phyloP scores from a whole-genome alignment of 2,329 filamentous ascomycete genomes.

The Verruconis gallopava region DNA sequence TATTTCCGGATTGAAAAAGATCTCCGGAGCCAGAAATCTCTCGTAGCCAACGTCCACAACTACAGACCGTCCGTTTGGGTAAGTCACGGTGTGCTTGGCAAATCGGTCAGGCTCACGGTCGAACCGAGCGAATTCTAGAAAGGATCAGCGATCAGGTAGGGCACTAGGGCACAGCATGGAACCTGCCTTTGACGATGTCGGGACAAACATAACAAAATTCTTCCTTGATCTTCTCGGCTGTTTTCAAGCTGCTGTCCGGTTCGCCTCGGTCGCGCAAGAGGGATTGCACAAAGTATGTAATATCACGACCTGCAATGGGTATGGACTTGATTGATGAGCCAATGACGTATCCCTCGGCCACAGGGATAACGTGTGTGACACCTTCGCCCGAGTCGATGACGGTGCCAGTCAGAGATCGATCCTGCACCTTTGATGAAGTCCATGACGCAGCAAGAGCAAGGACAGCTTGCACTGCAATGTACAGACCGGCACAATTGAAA shows the following conservation, averaged over 20 bases:
- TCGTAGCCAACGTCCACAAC: slow-evolving; percentile 93
- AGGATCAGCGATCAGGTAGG: not conserved
- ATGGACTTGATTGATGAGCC: slow-evolving; percentile 99
- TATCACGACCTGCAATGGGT: slow-evolving; percentile 92
- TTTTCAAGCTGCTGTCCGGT: slow-evolving; percentile 92
- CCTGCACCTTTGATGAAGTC: slow-evolving; percentile 96
- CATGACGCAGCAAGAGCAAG: slow-evolving; percentile 92
- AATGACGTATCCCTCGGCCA: slow-evolving; percentile 97
- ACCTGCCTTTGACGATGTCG: slow-evolving; percentile 71
- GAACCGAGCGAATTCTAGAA: slow-evolving; percentile 70
- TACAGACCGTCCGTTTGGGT: slow-evolving; percentile 74
- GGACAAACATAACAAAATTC: slow-evolving; percentile 97
- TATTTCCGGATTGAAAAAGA: slow-evolving; percentile 99
- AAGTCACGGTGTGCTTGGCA: slow-evolving; percentile 74
- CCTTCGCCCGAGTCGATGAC: slow-evolving; percentile 98
- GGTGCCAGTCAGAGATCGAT: slow-evolving; percentile 89
- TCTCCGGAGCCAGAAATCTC: slow-evolving; percentile 93
- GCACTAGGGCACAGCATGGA: not conserved
- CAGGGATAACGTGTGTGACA: slow-evolving; percentile 97
- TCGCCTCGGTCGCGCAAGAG: slow-evolving; percentile 91
- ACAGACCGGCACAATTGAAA: slow-evolving; percentile 97
- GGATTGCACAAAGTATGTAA: slow-evolving; percentile 97
- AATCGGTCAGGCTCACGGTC: slow-evolving; percentile 88
- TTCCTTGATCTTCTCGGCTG: slow-evolving; percentile 95
- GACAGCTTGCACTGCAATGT: slow-evolving; percentile 96